Conservation (phyloP, 1,284 basidiomycete genomes). For the Ganoderma lucidum region DNA sequence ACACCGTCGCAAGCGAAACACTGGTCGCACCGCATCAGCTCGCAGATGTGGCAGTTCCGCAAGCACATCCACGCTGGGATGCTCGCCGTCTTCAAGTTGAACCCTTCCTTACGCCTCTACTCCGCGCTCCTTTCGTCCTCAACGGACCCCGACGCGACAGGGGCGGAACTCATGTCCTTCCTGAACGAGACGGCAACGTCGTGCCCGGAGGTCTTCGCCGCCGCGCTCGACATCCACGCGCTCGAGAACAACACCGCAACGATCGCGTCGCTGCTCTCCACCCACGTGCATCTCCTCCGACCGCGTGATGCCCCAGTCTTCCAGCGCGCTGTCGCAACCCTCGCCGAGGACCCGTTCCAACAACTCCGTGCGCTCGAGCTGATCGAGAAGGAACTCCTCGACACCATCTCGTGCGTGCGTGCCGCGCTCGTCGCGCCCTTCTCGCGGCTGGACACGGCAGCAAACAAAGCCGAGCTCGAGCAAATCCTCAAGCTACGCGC, state of each 20-base stretch:
- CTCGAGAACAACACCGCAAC: constrained; percentile 43
- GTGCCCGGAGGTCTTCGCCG: constrained; percentile 59
- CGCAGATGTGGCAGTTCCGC: constrained; percentile 52
- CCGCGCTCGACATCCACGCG: constrained; percentile 60
- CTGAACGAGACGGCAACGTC: constrained; percentile 51
- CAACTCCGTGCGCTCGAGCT: constrained; percentile 49
- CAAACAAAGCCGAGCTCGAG: constrained; percentile 48
- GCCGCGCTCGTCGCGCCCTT: constrained; percentile 54
- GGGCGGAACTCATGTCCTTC: constrained; percentile 46
- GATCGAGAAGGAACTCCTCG: constrained; percentile 59
- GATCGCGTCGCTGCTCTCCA: constrained; percentile 52
- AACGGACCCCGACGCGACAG: constrained; percentile 39
- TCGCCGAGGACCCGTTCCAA: constrained; percentile 43
- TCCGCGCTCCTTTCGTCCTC: constrained; percentile 50
- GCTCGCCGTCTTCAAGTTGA: constrained; percentile 51
- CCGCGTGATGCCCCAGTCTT: constrained; percentile 57
- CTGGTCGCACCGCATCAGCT: constrained; percentile 55
- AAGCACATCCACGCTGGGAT: constrained; percentile 53
- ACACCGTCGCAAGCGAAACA: constrained; percentile 52
- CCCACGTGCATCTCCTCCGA: constrained; percentile 61
- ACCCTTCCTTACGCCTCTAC: constrained; percentile 58
- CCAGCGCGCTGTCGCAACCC: constrained; percentile 52
- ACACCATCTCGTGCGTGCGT: constrained; percentile 51
- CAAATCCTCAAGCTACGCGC: constrained; percentile 54
- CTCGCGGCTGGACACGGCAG: constrained; percentile 51